Evolutionary conservation across 1,284 basidiomycete genomes (phyloP), one percentile per base, ranked within the genome.

Genomic region (Leccinum griseonigrum): DNA sequence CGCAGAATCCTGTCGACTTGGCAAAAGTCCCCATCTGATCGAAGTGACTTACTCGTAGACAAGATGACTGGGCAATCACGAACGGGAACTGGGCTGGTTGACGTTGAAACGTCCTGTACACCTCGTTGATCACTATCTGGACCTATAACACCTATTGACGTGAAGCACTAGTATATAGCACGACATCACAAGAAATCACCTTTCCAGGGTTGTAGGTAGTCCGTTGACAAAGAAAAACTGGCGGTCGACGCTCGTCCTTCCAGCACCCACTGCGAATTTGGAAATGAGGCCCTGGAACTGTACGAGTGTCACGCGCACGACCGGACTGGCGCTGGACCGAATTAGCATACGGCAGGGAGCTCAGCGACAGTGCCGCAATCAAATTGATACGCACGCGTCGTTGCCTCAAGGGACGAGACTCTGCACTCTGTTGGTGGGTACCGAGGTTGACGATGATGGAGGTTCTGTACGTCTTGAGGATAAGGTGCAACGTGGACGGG

Each of bases 211-310:
- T 86, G 72, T 94, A 97, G 0, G 97, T 97, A 34, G 80, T 0
- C 95, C 94, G 69, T 99, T 99, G 69, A 99, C 82, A 71, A 91
- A 99, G 76, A 94, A 94, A 75, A 92, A 98, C 69, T 98, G 97
- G 1, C 96, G 79, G 72, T 98, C 97, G 0, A 88, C 83, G 11
- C 87, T 86, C 1, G 82, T 78, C 36, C 95, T 79, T 2, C 96
- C 97, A 59, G 85, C 83, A 0, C 87, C 87, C 1, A 85, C 75
- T 0, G 82, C 69, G 60, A 95, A 95, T 68, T 88, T 91, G 5
- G 94, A 96, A 36, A 95, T 84, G 1, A 95, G 77, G 1, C 95
- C 95, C 34, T 80, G 81, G 0, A 95, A 83, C 11, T 75, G 73
- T n/a, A 94, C 81, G 10, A 76, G 70, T 6, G 83, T 83, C 3